A percentile compares a stretch with the other conserved stretches of the same genome.
These are phyloP conservation scores for Trichophyton mentagrophytes DNA, from an alignment of 2,329 filamentous ascomycete genomes.

Conservation along the genomic window DNA sequence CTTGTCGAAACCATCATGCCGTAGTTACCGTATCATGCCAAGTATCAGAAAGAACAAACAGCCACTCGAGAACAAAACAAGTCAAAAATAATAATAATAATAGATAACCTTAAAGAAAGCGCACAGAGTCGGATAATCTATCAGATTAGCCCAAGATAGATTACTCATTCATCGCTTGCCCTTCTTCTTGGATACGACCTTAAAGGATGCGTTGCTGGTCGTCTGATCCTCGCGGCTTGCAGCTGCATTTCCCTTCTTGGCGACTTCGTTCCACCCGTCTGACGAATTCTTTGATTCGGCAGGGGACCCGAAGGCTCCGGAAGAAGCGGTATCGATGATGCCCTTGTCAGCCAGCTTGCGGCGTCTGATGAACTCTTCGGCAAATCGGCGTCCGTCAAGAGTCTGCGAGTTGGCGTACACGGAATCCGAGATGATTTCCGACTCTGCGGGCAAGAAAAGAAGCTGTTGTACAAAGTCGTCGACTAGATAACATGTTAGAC, in stretches of 20 bases:
- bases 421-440: conserved; percentile 73
- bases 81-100: background rate
- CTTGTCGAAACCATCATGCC: background rate
- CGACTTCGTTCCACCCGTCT: conserved; percentile 90
- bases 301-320: conserved; percentile 34
- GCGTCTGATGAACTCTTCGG: conserved; percentile 84
- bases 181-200: conserved; percentile 93
- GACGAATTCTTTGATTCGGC: conserved; percentile 37
- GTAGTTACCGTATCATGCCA: background rate
- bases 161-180: conserved; percentile 48
- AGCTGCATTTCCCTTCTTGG: conserved; percentile 64
- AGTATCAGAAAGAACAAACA: background rate
- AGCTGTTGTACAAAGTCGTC: conserved; percentile 70
- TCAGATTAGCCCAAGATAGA: background rate
- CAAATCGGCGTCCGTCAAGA: conserved; percentile 85
- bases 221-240: conserved; percentile 37
- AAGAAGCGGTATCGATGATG: conserved; percentile 53
- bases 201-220: conserved; percentile 52
- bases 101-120: background rate
- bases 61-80: background rate
- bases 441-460: conserved; percentile 61
- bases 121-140: background rate
- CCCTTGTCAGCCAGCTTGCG: conserved; percentile 90
- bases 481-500: conserved; percentile 41
- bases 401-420: conserved; percentile 79